phyloP scores from a whole-genome alignment of 2,329 filamentous ascomycete genomes.

The Colletotrichum liaoningense region DNA sequence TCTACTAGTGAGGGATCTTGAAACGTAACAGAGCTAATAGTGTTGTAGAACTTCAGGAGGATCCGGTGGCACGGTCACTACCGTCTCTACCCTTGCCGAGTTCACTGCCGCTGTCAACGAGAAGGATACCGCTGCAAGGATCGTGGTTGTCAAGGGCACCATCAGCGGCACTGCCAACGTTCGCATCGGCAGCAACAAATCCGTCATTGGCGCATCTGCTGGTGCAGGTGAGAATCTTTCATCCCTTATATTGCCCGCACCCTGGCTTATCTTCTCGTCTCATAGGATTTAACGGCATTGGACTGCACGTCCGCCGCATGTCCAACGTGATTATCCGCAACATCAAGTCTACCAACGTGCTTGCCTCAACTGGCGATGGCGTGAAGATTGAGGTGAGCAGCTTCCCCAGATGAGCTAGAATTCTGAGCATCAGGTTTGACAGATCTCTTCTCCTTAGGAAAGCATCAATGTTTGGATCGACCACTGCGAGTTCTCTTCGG shows the following conservation, averaged over 20 bases:
- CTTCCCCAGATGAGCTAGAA: accelerated
- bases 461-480: slow-evolving; percentile 62
- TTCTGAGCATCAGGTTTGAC: slow-evolving; percentile 45
- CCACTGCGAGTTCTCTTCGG: slow-evolving; percentile 54
- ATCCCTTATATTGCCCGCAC: accelerated
- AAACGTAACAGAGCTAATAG: neutral
- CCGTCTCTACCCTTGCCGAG: slow-evolving; percentile 57
- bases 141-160: slow-evolving; percentile 51
- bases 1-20: too few relatives aligned
- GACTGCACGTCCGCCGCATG: slow-evolving; percentile 53
- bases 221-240: slow-evolving; percentile 28
- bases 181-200: slow-evolving; percentile 55
- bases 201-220: slow-evolving; percentile 49
- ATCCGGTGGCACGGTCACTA: slow-evolving; percentile 58
- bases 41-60: slow-evolving; percentile 57
- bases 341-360: slow-evolving; percentile 57
- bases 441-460: slow-evolving; percentile 60
- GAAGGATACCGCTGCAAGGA: slow-evolving; percentile 47
- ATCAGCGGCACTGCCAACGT: slow-evolving; percentile 51
- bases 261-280: neutral
- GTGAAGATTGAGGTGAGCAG: slow-evolving; percentile 42
- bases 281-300: slow-evolving; percentile 44
- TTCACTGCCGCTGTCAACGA: slow-evolving; percentile 57
- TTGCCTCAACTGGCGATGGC: slow-evolving; percentile 52
- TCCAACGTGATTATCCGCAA: slow-evolving; percentile 69